Percentiles rank a stretch among this genome's conserved stretches.
phyloP scores from a whole-genome alignment of 768 basidiomycete species.

The Tylopilus sp. region DNA sequence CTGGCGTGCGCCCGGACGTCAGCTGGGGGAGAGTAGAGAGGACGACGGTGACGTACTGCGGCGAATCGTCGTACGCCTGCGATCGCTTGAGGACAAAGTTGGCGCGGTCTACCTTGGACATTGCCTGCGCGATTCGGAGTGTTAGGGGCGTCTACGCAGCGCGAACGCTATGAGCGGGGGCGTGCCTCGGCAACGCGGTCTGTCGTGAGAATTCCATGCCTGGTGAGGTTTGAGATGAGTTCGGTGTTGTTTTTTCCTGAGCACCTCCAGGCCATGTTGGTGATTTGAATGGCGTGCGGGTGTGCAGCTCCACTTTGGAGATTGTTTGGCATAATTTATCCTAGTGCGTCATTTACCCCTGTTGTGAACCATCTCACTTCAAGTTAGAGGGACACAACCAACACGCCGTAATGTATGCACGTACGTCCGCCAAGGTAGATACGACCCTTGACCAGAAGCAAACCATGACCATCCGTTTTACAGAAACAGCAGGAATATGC shows the following conservation, averaged over 20 bases:
- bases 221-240: constrained; percentile 65
- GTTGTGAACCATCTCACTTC: too few species aligned
- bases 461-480: neutral
- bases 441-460: neutral
- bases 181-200: constrained; percentile 55
- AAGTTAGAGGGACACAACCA: too few species aligned
- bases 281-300: too few species aligned
- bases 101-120: constrained; percentile 64
- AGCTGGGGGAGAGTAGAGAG: constrained; percentile 16
- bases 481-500: constrained; percentile 53
- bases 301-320: too few species aligned
- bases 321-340: constrained; percentile 14
- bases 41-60: constrained; percentile 54
- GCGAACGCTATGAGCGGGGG: neutral
- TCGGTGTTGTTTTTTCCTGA: constrained; percentile 67
- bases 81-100: constrained; percentile 53
- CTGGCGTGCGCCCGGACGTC: constrained; percentile 33
- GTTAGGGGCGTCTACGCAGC: neutral
- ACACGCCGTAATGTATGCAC: constrained; percentile 24
- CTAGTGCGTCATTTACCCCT: constrained; percentile 6
- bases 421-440: constrained; percentile 30
- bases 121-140: constrained; percentile 51
- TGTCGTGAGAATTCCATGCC: constrained; percentile 52
- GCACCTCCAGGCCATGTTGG: constrained; percentile 79
- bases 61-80: constrained; percentile 75